Percentiles rank a stretch among this genome's conserved stretches.
Evolutionary conservation across 352 stramenopile genomes (phyloP).

Genomic region (Globisporangium mamillatum): DNA sequence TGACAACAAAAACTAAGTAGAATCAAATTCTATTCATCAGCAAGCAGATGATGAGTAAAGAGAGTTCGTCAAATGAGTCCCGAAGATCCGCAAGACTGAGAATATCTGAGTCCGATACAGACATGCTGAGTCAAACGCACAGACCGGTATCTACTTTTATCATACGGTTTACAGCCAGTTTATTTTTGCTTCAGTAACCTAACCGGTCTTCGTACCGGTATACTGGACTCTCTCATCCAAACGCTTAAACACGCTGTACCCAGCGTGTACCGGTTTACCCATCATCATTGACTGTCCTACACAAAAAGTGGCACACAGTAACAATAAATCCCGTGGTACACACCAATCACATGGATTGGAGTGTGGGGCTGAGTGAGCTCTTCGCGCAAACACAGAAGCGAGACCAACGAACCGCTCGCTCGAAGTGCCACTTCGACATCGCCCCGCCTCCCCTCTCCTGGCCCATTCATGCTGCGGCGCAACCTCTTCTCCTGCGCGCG

Average conservation of each 20-base stretch:
- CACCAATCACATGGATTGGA: neutral
- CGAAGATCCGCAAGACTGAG: too few relatives aligned
- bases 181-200: too few relatives aligned
- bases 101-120: too few relatives aligned
- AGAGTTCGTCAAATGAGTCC: too few relatives aligned
- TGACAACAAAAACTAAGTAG: too few relatives aligned
- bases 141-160: too few relatives aligned
- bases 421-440: constrained; percentile 13
- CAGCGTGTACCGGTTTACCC: neutral
- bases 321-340: neutral
- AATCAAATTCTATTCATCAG: too few relatives aligned
- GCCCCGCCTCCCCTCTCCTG: neutral
- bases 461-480: constrained; percentile 47
- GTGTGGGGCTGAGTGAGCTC: neutral
- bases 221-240: neutral
- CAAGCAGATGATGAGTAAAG: too few relatives aligned
- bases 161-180: neutral
- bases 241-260: neutral
- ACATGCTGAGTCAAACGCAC: too few relatives aligned
- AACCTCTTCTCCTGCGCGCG: constrained; percentile 34
- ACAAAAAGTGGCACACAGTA: neutral
- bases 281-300: neutral
- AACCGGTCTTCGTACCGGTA: neutral
- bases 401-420: neutral
- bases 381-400: neutral